phyloP scores from a whole-genome alignment of 192 early-diverging fungal genomes.

The Physocladia obscura region DNA sequence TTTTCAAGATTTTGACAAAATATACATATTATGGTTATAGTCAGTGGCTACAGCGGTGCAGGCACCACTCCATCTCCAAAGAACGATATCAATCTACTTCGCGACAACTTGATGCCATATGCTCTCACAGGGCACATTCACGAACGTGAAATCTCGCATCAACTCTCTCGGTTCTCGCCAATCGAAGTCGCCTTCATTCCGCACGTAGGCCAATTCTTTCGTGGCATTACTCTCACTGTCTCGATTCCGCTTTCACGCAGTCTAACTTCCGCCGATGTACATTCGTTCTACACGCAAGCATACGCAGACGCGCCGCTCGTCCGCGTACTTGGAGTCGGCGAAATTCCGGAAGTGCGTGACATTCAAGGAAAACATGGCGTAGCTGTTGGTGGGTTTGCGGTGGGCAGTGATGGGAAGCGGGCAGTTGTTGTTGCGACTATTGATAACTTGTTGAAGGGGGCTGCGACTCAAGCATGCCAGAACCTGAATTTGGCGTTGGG shows the following conservation, averaged over 20 bases:
- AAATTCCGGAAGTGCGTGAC: conserved; percentile 82
- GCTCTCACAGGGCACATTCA: conserved; percentile 93
- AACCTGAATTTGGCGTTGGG: conserved; percentile 94
- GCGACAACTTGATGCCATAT: conserved; percentile 91
- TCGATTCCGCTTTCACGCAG: conserved; percentile 79
- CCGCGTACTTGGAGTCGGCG: conserved; percentile 64
- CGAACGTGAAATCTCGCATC: conserved; percentile 86
- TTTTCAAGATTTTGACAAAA: background rate
- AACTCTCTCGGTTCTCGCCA: conserved; percentile 31
- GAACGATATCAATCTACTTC: conserved; percentile 84
- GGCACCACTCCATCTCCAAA: conserved; percentile 96
- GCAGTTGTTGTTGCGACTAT: conserved; percentile 90
- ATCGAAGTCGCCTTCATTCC: conserved; percentile 72
- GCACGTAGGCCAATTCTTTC: conserved; percentile 89
- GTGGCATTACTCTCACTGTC: conserved; percentile 89
- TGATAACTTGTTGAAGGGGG: conserved; percentile 97
- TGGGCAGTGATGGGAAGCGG: conserved; percentile 67
- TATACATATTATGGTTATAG: conserved; percentile 76
- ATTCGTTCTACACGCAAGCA: conserved; percentile 65
- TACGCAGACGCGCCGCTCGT: conserved; percentile 83
- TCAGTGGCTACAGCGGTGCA: conserved; percentile 98
- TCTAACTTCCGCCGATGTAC: conserved; percentile 71
- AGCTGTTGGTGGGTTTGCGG: conserved; percentile 89
- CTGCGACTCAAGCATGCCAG: conserved; percentile 97
- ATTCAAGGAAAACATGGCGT: conserved; percentile 89